phyloP scores from a whole-genome alignment of 352 stramenopile species.

The Phytophthora uliginosa region DNA sequence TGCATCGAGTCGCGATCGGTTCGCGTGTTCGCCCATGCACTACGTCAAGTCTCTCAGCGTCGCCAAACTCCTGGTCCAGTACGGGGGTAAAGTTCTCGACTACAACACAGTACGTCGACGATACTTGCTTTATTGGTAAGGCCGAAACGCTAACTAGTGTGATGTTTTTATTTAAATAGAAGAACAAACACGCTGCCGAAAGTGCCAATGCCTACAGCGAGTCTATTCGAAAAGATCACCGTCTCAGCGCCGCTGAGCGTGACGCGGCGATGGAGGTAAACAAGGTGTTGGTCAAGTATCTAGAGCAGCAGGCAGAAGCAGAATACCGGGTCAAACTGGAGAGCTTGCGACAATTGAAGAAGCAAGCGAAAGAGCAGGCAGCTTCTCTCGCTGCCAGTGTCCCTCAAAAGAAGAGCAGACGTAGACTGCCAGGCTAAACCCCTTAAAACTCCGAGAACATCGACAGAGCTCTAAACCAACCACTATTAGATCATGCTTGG shows the following conservation, averaged over 20 bases:
- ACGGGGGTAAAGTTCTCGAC: conserved; percentile 65
- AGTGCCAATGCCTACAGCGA: conserved; percentile 37
- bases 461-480: no score
- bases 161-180: conserved; percentile 31
- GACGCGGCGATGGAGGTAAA: conserved; percentile 19
- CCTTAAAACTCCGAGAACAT: no score
- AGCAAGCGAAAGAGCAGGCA: conserved; percentile 32
- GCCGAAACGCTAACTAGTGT: background rate
- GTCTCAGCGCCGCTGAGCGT: conserved; percentile 5
- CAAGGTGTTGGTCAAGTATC: conserved; percentile 52
- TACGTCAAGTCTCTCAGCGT: conserved; percentile 76
- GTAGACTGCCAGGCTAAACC: background rate
- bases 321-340: conserved; percentile 72
- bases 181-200: conserved; percentile 66
- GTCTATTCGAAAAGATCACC: conserved; percentile 23
- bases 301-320: conserved; percentile 50
- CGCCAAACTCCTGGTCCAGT: conserved; percentile 71
- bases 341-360: conserved; percentile 51
- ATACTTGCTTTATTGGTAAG: background rate
- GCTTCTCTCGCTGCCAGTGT: background rate
- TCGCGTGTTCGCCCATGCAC: conserved; percentile 73
- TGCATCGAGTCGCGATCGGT: conserved; percentile 61
- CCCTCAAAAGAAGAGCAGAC: conserved; percentile 8
- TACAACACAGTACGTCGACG: conserved; percentile 54
- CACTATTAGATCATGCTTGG: no score